phyloP scores from a whole-genome alignment of 1,139 yeast species.

The Suhomyces bolitotheri region DNA sequence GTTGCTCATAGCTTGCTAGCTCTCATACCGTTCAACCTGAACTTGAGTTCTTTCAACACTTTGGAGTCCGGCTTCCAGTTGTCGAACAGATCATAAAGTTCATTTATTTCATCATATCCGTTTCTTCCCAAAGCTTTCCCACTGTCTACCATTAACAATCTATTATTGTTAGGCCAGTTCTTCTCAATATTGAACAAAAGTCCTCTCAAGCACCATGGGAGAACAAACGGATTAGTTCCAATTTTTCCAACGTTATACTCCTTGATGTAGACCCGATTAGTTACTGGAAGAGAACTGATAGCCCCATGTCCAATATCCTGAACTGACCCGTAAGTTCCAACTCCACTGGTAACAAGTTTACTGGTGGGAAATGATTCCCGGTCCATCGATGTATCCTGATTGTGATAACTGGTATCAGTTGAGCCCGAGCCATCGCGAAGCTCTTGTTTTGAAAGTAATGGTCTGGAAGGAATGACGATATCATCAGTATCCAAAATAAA shows the following conservation, averaged over 20 bases:
- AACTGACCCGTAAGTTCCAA: constrained; percentile 21
- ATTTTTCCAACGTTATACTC: constrained; percentile 61
- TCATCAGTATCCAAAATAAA: constrained; percentile 77
- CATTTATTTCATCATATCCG: constrained; percentile 55
- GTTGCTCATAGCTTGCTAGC: constrained; percentile 43
- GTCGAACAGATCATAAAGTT: constrained; percentile 69
- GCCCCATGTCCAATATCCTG: constrained; percentile 13
- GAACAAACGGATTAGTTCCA: constrained; percentile 76
- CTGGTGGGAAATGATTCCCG: constrained; percentile 3
- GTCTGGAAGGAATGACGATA: constrained; percentile 37
- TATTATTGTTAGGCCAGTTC: constrained; percentile 48
- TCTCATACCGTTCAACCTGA: constrained; percentile 73
- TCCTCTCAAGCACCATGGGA: constrained; percentile 94
- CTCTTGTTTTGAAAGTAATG: background rate
- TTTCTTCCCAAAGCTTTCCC: constrained; percentile 32
- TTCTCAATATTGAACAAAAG: constrained; percentile 62
- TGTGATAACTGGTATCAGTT: background rate
- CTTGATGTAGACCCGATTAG: constrained; percentile 55
- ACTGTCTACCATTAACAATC: constrained; percentile 27
- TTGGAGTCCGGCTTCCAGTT: constrained; percentile 86
- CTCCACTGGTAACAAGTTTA: constrained; percentile 23
- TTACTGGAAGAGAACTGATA: constrained; percentile 27
- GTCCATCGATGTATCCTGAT: constrained; percentile 16
- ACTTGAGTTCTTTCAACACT: constrained; percentile 76
- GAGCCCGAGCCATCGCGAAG: background rate